phyloP scores from a whole-genome alignment of 2,329 filamentous ascomycete species.

The Claviceps maximensis region DNA sequence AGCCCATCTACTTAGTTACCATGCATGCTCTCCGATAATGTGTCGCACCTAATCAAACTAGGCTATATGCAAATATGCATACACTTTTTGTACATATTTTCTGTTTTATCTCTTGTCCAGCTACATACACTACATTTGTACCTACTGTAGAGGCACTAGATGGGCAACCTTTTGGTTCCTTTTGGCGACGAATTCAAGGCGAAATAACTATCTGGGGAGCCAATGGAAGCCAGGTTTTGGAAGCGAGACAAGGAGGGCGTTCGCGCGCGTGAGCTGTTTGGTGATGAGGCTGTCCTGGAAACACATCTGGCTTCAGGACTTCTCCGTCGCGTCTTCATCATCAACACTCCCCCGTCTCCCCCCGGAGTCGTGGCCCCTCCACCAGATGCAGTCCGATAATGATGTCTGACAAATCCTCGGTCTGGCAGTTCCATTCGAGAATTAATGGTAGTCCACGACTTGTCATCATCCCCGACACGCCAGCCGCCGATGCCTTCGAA shows the following conservation, averaged over 20 bases:
- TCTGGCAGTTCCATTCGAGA: slow-evolving; percentile 37
- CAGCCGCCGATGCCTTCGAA: slow-evolving; percentile 49
- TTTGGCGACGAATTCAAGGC: slow-evolving; percentile 22
- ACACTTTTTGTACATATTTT: too few relatives aligned
- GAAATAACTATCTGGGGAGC: slow-evolving; percentile 29
- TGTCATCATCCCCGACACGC: slow-evolving; percentile 33
- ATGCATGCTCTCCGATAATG: too few relatives aligned
- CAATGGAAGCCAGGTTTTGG: slow-evolving; percentile 14
- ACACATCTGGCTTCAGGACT: slow-evolving; percentile 20
- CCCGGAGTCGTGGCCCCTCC: slow-evolving; percentile 25
- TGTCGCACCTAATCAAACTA: background rate
- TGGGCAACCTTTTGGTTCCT: slow-evolving; percentile 15
- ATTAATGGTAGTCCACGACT: slow-evolving; percentile 39
- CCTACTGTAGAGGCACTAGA: background rate
- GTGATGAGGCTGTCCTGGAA: slow-evolving; percentile 17
- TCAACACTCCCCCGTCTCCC: slow-evolving; percentile 27
- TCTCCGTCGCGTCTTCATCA: slow-evolving; percentile 28
- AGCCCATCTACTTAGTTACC: too few relatives aligned
- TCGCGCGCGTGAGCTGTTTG: slow-evolving; percentile 35
- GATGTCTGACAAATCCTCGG: slow-evolving; percentile 24
- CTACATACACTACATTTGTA: background rate
- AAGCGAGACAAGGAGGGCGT: slow-evolving; percentile 30
- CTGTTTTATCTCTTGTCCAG: background rate
- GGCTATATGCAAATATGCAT: background rate
- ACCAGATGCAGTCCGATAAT: slow-evolving; percentile 28